Base-by-base conservation (phyloP, 2,329 filamentous ascomycete species). In the Aspergillus tanneri region DNA sequence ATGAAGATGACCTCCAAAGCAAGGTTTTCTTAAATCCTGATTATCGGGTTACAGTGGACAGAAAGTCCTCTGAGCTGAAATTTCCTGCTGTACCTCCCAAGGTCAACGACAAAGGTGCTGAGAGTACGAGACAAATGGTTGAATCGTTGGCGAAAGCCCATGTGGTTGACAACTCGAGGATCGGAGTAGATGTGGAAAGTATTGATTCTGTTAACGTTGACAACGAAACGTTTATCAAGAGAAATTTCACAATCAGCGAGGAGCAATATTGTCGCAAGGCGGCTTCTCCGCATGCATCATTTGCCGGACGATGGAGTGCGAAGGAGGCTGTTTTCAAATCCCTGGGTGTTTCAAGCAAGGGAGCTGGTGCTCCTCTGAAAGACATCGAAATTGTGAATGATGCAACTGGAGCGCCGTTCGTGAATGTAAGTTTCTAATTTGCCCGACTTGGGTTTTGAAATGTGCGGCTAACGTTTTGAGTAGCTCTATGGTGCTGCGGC, bases 311-410 rank as follows among this genome's bases (percentile, higher is more conserved):
- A 59, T 99, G 93, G 93, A 92, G 87, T 63, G 93, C 93, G 27
- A 99, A 99, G 77, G 93, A 99, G 46, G 93, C 93, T 22, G 91
- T 99, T 1, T 99, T 99, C 81, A 99, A 99, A 82, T 90, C 89
- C 28, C 79, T 99, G 11, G 90, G 91, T 58, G 91, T 97, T 10
- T 75, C 81, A 60, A 87, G 91, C 72, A 85, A 88, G 73, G 93
- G 93, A 53, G 91, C 87, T 8, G 93, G 95, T 56, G 92, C 93
- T 50, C 80, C 90, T 12, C 72, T 99, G 72, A 93, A 86, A 77
- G 91, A 97, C 34, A 99, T 99, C 75, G 95, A 99, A 75, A 92
- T 99, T 61, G 71, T 83, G 53, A 86, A 85, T 62, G 86, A 91
- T 64, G 84, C 87, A 57, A 86, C 82, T 37, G 93, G 93, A 49